Conservation (phyloP, 495 filamentous ascomycete genomes). For the Penicillium goetzii region DNA sequence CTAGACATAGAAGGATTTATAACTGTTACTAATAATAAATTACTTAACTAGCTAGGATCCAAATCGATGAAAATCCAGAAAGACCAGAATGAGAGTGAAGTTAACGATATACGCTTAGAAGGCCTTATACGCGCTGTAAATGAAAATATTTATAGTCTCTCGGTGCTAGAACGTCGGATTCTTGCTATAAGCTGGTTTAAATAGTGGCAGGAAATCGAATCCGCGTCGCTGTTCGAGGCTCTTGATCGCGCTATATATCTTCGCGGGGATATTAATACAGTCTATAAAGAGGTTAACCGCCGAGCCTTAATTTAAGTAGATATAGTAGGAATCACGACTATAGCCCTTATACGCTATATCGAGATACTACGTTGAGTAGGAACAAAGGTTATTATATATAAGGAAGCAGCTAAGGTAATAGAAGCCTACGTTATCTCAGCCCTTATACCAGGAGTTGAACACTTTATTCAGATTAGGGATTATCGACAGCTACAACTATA, state of each 20-base stretch:
- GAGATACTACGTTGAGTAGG: conserved; percentile 37
- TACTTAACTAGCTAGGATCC: conserved; percentile 7
- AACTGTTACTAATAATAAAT: conserved; percentile 7
- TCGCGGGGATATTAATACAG: conserved; percentile 14
- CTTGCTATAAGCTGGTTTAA: conserved; percentile 16
- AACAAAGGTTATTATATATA: conserved; percentile 61
- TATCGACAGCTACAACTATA: conserved; percentile 68
- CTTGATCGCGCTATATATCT: conserved; percentile 6
- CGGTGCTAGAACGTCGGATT: conserved; percentile 5
- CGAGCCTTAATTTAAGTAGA: conserved; percentile 23
- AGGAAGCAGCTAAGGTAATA: conserved; percentile 74
- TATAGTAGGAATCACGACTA: conserved; percentile 42
- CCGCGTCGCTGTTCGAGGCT: conserved; percentile 13
- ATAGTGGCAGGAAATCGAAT: conserved; percentile 11
- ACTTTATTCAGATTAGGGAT: conserved; percentile 72
- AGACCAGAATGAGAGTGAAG: conserved; percentile 5
- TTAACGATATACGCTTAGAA: conserved; percentile 9
- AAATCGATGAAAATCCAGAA: conserved; percentile 1
- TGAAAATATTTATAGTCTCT: conserved; percentile 7
- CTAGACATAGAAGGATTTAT: conserved; percentile 4
- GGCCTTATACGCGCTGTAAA: conserved; percentile 7
- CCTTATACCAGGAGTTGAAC: conserved; percentile 65
- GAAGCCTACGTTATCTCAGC: conserved; percentile 67
- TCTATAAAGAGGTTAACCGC: conserved; percentile 21
- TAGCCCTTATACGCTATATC: conserved; percentile 34